Conservation (phyloP, 2,329 filamentous ascomycete species). For the Colletotrichum theobromicola region DNA sequence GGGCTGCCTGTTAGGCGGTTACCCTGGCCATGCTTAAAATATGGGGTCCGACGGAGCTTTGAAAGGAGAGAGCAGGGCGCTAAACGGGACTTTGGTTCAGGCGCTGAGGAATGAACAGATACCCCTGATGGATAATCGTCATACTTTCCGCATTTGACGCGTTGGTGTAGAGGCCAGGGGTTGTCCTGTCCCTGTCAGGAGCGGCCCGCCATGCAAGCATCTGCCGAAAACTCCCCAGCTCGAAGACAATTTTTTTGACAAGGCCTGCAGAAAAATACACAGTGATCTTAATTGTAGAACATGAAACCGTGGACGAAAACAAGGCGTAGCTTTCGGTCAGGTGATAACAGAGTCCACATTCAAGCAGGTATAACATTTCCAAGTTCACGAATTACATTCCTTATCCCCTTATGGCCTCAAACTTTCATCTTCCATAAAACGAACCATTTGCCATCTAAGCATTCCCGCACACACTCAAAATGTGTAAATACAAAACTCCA, state of each 20-base stretch:
- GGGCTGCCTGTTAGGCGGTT: too few relatives aligned
- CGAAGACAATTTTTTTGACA: not conserved
- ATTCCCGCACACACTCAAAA: not conserved
- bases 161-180: not conserved
- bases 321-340: too few relatives aligned
- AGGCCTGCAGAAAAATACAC: rapidly evolving
- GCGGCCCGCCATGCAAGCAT: not conserved
- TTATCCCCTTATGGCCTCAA: not conserved
- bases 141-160: too few relatives aligned
- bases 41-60: too few relatives aligned
- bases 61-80: too few relatives aligned
- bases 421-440: not conserved
- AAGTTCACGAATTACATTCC: not conserved
- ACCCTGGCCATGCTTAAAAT: too few relatives aligned
- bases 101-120: too few relatives aligned
- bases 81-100: too few relatives aligned
- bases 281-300: too few relatives aligned
- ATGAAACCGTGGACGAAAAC: too few relatives aligned
- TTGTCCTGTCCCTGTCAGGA: not conserved
- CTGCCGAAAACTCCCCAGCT: rapidly evolving
- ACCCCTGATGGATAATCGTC: too few relatives aligned
- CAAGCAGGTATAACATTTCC: rapidly evolving
- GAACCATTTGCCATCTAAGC: not conserved
- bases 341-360: not conserved
- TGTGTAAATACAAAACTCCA: not conserved